Conservation (phyloP, 2,329 filamentous ascomycete genomes). For the Alternaria alternata region DNA sequence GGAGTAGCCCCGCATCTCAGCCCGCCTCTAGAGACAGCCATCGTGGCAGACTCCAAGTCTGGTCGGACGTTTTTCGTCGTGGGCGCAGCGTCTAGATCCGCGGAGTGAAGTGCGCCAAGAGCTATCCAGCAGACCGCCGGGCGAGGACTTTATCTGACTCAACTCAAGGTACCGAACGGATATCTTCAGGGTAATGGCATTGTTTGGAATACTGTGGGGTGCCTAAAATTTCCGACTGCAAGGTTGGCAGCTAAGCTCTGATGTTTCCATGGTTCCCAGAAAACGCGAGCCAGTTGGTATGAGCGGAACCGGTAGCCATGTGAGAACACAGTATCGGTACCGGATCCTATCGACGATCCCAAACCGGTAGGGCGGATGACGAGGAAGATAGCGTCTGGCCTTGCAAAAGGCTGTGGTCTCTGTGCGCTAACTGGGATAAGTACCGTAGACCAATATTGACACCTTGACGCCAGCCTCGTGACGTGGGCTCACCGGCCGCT, state of each 20-base stretch:
- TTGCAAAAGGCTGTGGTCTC: background rate
- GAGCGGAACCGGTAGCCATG: slow-evolving; percentile 8
- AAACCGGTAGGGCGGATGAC: slow-evolving; percentile 12
- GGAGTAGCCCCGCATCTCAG: slow-evolving; percentile 14
- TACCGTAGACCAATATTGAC: slow-evolving; percentile 5
- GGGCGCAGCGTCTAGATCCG: slow-evolving; percentile 1
- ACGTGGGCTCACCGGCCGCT: slow-evolving; percentile 4
- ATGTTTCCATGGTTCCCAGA: slow-evolving; percentile 6
- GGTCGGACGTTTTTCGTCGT: slow-evolving; percentile 8
- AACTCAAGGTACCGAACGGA: background rate
- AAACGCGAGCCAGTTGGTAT: background rate
- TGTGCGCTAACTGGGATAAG: slow-evolving; percentile 10
- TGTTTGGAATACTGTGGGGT: background rate
- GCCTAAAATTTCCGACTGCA: slow-evolving; percentile 2
- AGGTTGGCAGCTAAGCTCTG: background rate
- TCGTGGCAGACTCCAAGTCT: slow-evolving; percentile 9
- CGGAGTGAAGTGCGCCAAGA: slow-evolving; percentile 4
- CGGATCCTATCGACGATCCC: background rate
- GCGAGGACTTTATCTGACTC: background rate
- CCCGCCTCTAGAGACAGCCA: slow-evolving; percentile 9
- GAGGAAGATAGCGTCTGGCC: slow-evolving; percentile 4
- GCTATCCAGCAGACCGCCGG: background rate
- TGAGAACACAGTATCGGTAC: slow-evolving; percentile 7
- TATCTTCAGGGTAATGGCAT: background rate
- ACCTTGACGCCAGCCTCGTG: slow-evolving; percentile 9